A percentile compares a stretch with the other conserved stretches of the same genome.
These are phyloP conservation scores for Cyclanthera cordifolia DNA, from an alignment of 306 rosid genomes.

Conservation along the genomic window DNA sequence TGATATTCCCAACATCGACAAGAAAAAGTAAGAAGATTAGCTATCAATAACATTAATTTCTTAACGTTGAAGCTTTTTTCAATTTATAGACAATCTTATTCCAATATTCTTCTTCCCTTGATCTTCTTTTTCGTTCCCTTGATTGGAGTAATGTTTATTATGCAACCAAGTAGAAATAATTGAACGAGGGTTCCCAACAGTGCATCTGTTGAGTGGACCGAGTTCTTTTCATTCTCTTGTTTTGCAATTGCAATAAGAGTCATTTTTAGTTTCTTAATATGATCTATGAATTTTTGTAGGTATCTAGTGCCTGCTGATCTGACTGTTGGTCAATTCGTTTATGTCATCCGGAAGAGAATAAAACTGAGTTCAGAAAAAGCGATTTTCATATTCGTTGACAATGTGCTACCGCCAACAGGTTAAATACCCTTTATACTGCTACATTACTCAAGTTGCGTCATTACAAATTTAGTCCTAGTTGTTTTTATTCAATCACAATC, in stretches of 20 bases:
- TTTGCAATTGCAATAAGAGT: not conserved
- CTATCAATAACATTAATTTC: not conserved
- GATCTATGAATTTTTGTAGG: slow-evolving; percentile 13
- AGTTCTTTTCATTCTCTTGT: not conserved
- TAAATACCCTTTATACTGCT: not conserved
- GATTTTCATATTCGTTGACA: slow-evolving; percentile 36
- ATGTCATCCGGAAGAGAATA: slow-evolving; percentile 39
- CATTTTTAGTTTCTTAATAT: not conserved
- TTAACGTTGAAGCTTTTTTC: not conserved
- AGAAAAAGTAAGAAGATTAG: slow-evolving; percentile 32
- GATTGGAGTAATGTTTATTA: not conserved
- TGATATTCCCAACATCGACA: slow-evolving; percentile 40
- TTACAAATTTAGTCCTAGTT: not conserved
- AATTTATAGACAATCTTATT: not conserved
- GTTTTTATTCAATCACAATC: too few relatives aligned
- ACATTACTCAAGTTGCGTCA: too few relatives aligned
- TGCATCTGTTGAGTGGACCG: not conserved
- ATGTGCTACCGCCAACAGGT: slow-evolving; percentile 44
- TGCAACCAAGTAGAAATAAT: not conserved
- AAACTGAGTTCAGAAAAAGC: slow-evolving; percentile 41
- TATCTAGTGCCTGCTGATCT: slow-evolving; percentile 40
- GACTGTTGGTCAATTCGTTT: slow-evolving; percentile 41
- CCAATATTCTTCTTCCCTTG: not conserved
- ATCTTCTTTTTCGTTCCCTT: not conserved
- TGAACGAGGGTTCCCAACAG: too few relatives aligned